These are phyloP conservation scores for sorghum (Sorghum bicolor) DNA, from an alignment of 176 grass and related monocot species.

Conservation along the genomic window Sorghum_bicolor_NCBIv3 NC_012870.2:7175501-7176000, in stretches of 20 bases:
- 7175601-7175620: conserved; percentile 30
- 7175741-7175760: conserved; percentile 98
- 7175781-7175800: conserved; percentile 98
- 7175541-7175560: neutral
- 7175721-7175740: conserved; percentile 90
- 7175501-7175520: conserved; percentile 6
- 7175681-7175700: conserved; percentile 85
- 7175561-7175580: neutral
- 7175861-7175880: neutral
- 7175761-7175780: conserved; percentile 96
- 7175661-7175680: conserved; percentile 73
- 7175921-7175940: conserved; percentile 3
- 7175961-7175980: conserved; percentile 8
- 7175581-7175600: conserved; percentile 25
- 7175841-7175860: neutral
- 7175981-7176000: neutral
- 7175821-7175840: neutral
- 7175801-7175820: conserved; percentile 41
- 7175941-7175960: neutral
- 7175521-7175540: neutral
- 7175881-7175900: conserved; percentile 22
- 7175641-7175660: conserved; percentile 15
- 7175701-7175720: conserved; percentile 97
- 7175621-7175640: conserved; percentile 29
- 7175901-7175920: conserved; percentile 29